A percentile compares a stretch with the other conserved stretches of the same genome.
phyloP scores from a whole-genome alignment of 2,329 filamentous ascomycete genomes.

The Colletotrichum neosansevieriae region DNA sequence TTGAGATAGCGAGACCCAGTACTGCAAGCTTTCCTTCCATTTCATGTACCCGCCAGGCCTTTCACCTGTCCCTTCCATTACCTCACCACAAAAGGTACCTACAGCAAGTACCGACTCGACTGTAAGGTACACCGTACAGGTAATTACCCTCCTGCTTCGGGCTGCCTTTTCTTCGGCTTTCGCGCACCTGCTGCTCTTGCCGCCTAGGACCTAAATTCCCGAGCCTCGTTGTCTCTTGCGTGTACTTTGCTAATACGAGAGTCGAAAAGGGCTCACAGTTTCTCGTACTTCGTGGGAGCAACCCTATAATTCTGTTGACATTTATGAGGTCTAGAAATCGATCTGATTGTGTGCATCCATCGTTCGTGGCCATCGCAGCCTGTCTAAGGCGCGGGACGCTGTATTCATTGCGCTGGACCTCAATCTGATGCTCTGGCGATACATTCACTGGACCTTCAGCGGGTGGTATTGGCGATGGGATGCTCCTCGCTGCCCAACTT shows the following conservation, averaged over 20 bases:
- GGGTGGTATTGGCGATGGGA: conserved; percentile 44
- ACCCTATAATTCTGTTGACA: neutral
- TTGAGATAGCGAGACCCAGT: neutral
- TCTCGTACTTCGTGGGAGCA: neutral
- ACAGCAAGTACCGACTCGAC: conserved; percentile 6
- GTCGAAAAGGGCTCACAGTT: neutral
- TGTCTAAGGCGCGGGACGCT: neutral
- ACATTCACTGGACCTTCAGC: conserved; percentile 41
- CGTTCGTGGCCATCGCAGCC: conserved; percentile 22
- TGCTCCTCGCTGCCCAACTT: conserved; percentile 14
- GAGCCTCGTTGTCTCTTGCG: conserved; percentile 16
- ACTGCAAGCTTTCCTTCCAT: conserved; percentile 21
- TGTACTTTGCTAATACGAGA: conserved; percentile 31
- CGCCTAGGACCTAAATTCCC: conserved; percentile 17
- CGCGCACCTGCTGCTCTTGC: conserved; percentile 11
- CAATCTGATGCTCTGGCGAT: conserved; percentile 34
- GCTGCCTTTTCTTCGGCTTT: conserved; percentile 19
- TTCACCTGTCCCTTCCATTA: no score
- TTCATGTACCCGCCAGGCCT: no score
- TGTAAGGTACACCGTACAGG: no score
- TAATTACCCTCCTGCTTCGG: neutral
- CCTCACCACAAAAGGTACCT: conserved; percentile 24
- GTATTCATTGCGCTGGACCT: conserved; percentile 11
- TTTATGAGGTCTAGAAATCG: neutral
- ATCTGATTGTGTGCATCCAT: conserved; percentile 19